Evolutionary conservation across 176 grass and related monocot genomes (phyloP), one percentile per base, ranked within the genome.

Genomic region (Carex pumila): DNA sequence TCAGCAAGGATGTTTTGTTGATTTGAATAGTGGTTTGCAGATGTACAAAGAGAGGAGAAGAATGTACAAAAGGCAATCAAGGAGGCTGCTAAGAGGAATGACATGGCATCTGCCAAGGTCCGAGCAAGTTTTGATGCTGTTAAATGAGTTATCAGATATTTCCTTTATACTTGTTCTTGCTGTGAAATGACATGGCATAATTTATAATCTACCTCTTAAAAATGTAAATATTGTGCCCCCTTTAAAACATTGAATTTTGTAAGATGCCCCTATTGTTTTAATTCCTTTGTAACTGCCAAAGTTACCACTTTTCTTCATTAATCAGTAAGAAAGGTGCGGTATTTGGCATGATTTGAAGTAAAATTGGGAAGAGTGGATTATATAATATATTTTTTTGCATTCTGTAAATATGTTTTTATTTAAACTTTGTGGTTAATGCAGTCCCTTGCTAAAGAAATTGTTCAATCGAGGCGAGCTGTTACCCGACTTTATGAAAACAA

Each of bases 401-500:
- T n/a, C 14, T 71, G 32, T n/a, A 43, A 45, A 17, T 2, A 78
- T 78, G 29, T 78, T 78, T 57, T 56, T 13, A 32, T 34, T 41
- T 68, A 30, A 83, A 66, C 6, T 34, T 34, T 50, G 21, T 12
- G 36, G 2, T 82, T 79, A 60, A 7, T 49, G 17, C 18, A 94
- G 94, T 85, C 91, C 67, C 89, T 93, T 85, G 94, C 94, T 81
- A 94, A 93, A 75, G 94, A 97, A 90, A 56, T 97, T 71, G 91
- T 97, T 57, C 81, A 80, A 80, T 98, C 95, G 41, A 98, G 85
- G 30, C 78, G 81, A 83, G 95, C 92, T 79, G 92, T 98, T 61
- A 98, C 92, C 43, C 95, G 92, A 74, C 92, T 98, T 87, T 94
- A 93, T 61, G 95, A 98, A 87, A 91, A 97, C 80, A 91, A 97